Base-by-base conservation (phyloP, 306 rosid genomes). In the Citrullus colocynthis region DNA sequence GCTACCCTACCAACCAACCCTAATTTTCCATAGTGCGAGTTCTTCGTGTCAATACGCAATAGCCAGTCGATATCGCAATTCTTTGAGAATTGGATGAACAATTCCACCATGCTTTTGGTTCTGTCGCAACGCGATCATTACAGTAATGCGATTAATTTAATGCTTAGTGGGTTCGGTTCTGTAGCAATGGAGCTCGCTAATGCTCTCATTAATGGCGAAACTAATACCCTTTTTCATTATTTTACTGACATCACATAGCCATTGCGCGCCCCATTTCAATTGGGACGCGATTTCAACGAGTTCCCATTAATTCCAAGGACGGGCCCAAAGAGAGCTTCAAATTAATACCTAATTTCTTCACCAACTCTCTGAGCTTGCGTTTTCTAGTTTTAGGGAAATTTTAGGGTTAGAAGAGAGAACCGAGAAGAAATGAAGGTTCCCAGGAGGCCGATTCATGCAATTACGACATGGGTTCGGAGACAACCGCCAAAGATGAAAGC, bases 401-500 rank as follows among this genome's bases (percentile, higher is more conserved):
- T 17, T 4, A 20, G n/a, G 37, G 73, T 20, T 24, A 9, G 4
- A 63, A n/a, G 74, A 17, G 51, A 37, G 48, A 20, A 48, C n/a
- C 5, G 51, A 21, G 56, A 48, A 72, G 69, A 57, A 74, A 89
- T 89, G 91, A 89, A 84, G 85, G 83, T 77, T 73, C 77, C 81
- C 36, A 91, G 73, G 73, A 84, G 79, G 51, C 72, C 87, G 56
- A 86, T 89, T 84, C 87, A 85, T 39, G 83, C 86, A n/a, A 66
- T 91, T 0, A 70, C 87, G 18, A 77, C 85, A 73, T 91, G 93
- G 96, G 64, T 87, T 57, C 83, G 90, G 6, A 86, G 87, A 74
- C 93, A 89, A 75, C 93, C 96, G 7, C 96, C 93, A 9, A 89
- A 83, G 83, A 78, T 82, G 58, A 91, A 86, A 84, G 91, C 78